A percentile compares a stretch with the other conserved stretches of the same genome.
Evolutionary conservation across 495 filamentous ascomycete species (phyloP).

Genomic region (Hypoxylon fuscum): DNA sequence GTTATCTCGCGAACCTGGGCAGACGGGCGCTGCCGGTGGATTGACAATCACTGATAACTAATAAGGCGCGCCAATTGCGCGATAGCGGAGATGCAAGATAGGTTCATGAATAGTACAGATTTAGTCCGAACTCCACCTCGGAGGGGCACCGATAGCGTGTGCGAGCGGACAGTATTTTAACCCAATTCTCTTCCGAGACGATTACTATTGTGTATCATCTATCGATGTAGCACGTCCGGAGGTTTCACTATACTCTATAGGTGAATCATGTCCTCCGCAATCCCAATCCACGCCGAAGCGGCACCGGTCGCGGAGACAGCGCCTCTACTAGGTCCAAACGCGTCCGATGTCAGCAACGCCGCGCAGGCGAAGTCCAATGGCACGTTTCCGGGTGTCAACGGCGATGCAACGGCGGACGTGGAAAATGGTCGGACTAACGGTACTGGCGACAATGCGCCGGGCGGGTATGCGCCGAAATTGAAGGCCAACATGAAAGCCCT

Average conservation of each 20-base stretch:
- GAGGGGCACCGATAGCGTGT: constrained; percentile 11
- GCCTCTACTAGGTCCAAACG: constrained; percentile 31
- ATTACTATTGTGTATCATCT: too few relatives aligned
- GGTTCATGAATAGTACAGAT: background rate
- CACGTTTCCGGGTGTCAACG: constrained; percentile 22
- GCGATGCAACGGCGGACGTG: constrained; percentile 22
- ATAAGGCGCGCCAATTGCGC: constrained; percentile 17
- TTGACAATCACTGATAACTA: constrained; percentile 14
- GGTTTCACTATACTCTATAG: too few relatives aligned
- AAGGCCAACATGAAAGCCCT: constrained; percentile 60
- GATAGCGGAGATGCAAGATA: constrained; percentile 22
- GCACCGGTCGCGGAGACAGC: constrained; percentile 35
- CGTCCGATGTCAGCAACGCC: constrained; percentile 16
- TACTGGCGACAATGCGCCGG: constrained; percentile 8
- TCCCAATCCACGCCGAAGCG: constrained; percentile 16
- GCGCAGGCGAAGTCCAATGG: constrained; percentile 21
- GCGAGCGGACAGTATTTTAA: too few relatives aligned
- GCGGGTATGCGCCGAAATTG: constrained; percentile 29
- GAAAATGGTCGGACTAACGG: constrained; percentile 19
- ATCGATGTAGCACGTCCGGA: too few relatives aligned
- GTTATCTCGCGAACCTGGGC: too few relatives aligned
- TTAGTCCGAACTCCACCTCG: background rate
- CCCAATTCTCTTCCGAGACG: too few relatives aligned
- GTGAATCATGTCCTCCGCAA: constrained; percentile 23
- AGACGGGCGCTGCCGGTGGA: background rate